Base-by-base conservation (phyloP, 2,329 filamentous ascomycete species). In the Arthrobotrys sphaeroides region DNA sequence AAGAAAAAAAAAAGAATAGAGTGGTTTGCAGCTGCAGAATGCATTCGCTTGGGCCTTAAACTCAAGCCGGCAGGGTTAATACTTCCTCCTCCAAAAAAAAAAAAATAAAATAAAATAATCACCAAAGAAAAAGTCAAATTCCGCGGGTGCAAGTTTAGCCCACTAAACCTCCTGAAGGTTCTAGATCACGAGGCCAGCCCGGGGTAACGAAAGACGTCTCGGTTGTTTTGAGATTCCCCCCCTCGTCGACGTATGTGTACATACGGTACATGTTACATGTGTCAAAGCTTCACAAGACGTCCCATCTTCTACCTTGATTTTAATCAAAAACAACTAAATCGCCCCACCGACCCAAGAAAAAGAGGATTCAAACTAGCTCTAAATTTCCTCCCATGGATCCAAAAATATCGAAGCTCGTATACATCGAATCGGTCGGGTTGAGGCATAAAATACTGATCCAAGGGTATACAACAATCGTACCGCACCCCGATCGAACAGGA, bases 181-280 rank as follows among this genome's bases (percentile, higher is more conserved):
- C 66, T 43, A 70, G 66, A 62, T 70, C 66, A 70, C 66, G 66
- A 70, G 66, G 60, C 49, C 66, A 70, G 10, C 55, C 55, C 38
- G 40, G 66, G 55, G 28, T 55, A 55, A 55, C 18, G 31, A 43
- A 43, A 43, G 16, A 20, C 22, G 40, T 12, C 20, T 43, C 40
- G 16, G 18, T 12, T 43, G 40, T 51, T 20, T 53, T 53, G 20
- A 20, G 47, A 26, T 53, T 33, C 28, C 10, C 10, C 10, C 28
- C n/a, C 16, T 22, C 26, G 7, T 51, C 47, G 26, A 33, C 9
- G 3, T 13, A 6, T 5, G 16, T n/a, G 20, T 55, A 38, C n/a
- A n/a, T 9, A 38, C 18, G 1, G 28, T 36, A 55, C 49, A 36
- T 38, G 31, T 55, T 36, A 55, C 49, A 36, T 38, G 31, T 55